Conservation (phyloP, 1,139 yeast species). For the Debaryomyces udenii region DNA sequence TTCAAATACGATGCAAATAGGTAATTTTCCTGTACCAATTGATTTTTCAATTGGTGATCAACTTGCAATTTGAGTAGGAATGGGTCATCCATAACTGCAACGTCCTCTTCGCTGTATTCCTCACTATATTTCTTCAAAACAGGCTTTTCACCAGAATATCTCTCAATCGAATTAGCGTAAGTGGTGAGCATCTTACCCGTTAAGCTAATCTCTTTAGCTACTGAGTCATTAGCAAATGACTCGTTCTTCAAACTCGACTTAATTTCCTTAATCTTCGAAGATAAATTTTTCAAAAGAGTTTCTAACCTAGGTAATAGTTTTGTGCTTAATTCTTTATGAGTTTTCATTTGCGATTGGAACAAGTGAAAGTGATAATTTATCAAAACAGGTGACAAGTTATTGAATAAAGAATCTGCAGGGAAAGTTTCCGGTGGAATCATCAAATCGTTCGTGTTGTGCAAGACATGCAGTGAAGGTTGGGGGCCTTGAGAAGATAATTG, state of each 20-base stretch:
- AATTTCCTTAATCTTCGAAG: slow-evolving; percentile 47
- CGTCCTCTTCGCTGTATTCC: slow-evolving; percentile 24
- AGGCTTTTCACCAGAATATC: slow-evolving; percentile 34
- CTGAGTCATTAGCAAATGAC: slow-evolving; percentile 42
- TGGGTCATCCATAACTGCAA: slow-evolving; percentile 42
- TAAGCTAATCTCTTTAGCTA: slow-evolving; percentile 42
- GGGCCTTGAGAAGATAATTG: background rate
- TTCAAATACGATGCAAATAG: slow-evolving; percentile 48
- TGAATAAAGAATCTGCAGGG: slow-evolving; percentile 40
- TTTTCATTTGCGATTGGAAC: slow-evolving; percentile 31
- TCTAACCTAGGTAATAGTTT: slow-evolving; percentile 46
- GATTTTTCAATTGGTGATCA: slow-evolving; percentile 47
- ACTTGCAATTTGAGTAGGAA: slow-evolving; percentile 44
- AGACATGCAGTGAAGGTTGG: background rate
- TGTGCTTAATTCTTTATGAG: slow-evolving; percentile 35
- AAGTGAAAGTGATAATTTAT: slow-evolving; percentile 40
- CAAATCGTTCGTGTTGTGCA: slow-evolving; percentile 26
- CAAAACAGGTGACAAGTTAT: slow-evolving; percentile 38
- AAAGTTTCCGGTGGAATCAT: slow-evolving; percentile 51
- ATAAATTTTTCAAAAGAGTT: slow-evolving; percentile 38
- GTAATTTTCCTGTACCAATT: slow-evolving; percentile 47
- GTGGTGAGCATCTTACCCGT: slow-evolving; percentile 41
- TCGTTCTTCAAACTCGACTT: slow-evolving; percentile 46
- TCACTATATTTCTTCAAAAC: slow-evolving; percentile 28
- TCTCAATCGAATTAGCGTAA: slow-evolving; percentile 38